Percentiles rank a stretch among this genome's conserved stretches.
These are phyloP conservation scores for Phytopythium kandeliae DNA, from an alignment of 352 stramenopile genomes.

Conservation along the genomic window DNA sequence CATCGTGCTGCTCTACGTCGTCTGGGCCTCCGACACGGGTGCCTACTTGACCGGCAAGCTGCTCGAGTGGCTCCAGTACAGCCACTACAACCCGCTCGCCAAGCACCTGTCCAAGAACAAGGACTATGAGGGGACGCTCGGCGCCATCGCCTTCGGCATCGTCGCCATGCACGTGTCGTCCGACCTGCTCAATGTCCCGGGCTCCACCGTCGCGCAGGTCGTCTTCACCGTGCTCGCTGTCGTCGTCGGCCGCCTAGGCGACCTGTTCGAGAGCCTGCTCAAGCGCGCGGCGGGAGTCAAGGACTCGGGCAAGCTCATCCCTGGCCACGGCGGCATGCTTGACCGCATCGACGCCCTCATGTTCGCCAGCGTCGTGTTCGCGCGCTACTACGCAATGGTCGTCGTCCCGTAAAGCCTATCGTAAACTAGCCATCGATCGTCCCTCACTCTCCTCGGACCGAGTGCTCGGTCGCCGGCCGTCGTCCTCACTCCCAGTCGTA, in stretches of 20 bases:
- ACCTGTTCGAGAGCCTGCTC: conserved; percentile 94
- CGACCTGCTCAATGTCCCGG: conserved; percentile 65
- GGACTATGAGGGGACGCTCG: conserved; percentile 91
- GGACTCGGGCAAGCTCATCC: conserved; percentile 94
- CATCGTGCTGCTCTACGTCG: conserved; percentile 62
- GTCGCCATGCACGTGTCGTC: conserved; percentile 84
- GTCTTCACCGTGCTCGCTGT: conserved; percentile 88
- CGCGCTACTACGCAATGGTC: conserved; percentile 50
- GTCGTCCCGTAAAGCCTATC: conserved; percentile 14
- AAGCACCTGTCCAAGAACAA: conserved; percentile 94
- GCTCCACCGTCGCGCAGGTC: conserved; percentile 70
- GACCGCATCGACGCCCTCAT: conserved; percentile 96
- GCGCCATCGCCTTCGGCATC: conserved; percentile 76
- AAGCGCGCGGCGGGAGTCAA: conserved; percentile 95
- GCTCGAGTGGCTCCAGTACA: conserved; percentile 81
- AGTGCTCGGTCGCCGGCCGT: too few species aligned
- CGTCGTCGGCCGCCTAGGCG: conserved; percentile 90
- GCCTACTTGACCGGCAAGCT: conserved; percentile 91
- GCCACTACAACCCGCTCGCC: conserved; percentile 74
- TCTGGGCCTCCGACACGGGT: conserved; percentile 87
- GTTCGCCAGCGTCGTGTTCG: conserved; percentile 76
- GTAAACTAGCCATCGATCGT: neutral
- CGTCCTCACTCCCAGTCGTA: conserved; percentile 17
- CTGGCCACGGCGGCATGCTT: conserved; percentile 94
- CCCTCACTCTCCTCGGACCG: neutral